phyloP scores from a whole-genome alignment of 2,329 filamentous ascomycete species.

The Tolypocladium nubicola region DNA sequence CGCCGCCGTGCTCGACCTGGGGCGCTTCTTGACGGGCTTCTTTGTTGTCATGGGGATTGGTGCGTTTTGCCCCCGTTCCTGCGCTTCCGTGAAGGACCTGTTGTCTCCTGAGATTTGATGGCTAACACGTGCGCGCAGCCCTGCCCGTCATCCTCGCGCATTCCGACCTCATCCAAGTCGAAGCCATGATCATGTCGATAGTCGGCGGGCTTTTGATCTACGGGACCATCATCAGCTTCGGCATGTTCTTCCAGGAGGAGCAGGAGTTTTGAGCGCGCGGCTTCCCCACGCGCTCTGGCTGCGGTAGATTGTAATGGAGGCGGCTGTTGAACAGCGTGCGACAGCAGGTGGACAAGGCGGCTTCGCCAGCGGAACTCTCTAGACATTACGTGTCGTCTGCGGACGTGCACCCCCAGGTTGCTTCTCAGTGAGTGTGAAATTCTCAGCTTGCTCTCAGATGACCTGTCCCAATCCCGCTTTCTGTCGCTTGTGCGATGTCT shows the following conservation, averaged over 20 bases:
- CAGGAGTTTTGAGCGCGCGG: constrained; percentile 65
- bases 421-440: neutral
- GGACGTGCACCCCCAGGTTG: neutral
- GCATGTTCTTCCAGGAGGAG: constrained; percentile 96
- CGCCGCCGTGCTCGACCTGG: constrained; percentile 82
- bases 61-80: constrained; percentile 35
- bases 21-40: constrained; percentile 89
- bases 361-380: neutral
- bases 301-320: neutral
- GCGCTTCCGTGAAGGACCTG: neutral
- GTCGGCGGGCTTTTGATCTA: constrained; percentile 90
- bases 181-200: constrained; percentile 93
- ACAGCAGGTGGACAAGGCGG: neutral
- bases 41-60: constrained; percentile 96
- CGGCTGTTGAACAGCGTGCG: neutral
- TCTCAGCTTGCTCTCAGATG: neutral
- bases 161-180: constrained; percentile 66
- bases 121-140: constrained; percentile 40
- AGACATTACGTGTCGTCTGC: neutral
- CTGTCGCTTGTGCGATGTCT: neutral
- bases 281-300: neutral
- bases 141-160: constrained; percentile 83
- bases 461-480: neutral
- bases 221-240: constrained; percentile 94
- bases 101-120: neutral